phyloP scores from a whole-genome alignment of 768 basidiomycete species.

The Tubosaeta brunneosetosa region DNA sequence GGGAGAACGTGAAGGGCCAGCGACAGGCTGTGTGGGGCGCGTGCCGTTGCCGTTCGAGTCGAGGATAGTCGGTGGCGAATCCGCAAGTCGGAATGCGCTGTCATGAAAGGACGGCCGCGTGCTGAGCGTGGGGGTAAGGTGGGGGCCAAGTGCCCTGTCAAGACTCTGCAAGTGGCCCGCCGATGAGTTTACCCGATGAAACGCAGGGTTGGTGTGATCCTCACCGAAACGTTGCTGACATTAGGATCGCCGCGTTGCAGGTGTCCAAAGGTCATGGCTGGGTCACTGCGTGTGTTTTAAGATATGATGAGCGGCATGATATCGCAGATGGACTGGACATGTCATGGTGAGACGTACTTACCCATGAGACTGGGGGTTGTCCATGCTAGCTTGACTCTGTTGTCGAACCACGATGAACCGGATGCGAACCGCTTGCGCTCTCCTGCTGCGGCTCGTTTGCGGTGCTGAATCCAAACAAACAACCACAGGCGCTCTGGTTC shows the following conservation, averaged over 20 bases:
- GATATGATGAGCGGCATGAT: conserved; percentile 5
- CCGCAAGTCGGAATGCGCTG: conserved; percentile 24
- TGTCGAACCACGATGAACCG: conserved; percentile 35
- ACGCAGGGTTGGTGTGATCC: conserved; percentile 26
- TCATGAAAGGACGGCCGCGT: conserved; percentile 32
- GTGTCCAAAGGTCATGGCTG: conserved; percentile 58
- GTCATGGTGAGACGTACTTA: conserved; percentile 22
- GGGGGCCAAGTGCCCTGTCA: conserved; percentile 55
- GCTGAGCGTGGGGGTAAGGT: conserved; percentile 39
- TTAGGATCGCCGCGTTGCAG: conserved; percentile 55
- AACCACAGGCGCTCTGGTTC: conserved; percentile 21
- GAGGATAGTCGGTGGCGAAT: conserved; percentile 30
- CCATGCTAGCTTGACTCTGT: conserved; percentile 24
- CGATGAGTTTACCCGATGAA: conserved; percentile 26
- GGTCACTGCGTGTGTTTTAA: conserved; percentile 41
- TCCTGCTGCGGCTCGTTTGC: conserved; percentile 32
- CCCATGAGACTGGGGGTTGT: conserved; percentile 33
- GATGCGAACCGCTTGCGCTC: conserved; percentile 31
- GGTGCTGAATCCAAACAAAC: conserved; percentile 23
- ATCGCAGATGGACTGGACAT: conserved; percentile 1
- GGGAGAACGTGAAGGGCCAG: conserved; percentile 29
- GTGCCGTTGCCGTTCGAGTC: conserved; percentile 24
- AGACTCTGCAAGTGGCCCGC: conserved; percentile 40
- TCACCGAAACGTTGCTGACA: conserved; percentile 57
- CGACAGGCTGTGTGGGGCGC: conserved; percentile 24